Conservation (phyloP, 768 basidiomycete species). For the Phanerochaete carnosa region DNA sequence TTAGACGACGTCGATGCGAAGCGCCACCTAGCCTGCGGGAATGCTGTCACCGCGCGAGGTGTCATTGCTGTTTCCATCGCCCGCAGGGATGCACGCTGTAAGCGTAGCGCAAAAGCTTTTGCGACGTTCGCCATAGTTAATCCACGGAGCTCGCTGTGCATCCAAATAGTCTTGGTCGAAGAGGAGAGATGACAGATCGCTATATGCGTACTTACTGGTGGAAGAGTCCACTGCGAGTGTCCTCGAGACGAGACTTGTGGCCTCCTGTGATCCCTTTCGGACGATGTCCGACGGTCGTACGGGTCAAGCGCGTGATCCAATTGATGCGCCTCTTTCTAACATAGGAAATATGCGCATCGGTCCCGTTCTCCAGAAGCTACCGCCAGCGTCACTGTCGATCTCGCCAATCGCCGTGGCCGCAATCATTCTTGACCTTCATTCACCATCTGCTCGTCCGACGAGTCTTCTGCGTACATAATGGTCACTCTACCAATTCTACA, state of each 20-base stretch:
- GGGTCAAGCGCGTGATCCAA: no score
- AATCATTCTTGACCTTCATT: background rate
- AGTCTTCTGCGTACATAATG: constrained; percentile 23
- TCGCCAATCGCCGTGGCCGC: background rate
- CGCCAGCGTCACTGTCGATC: background rate
- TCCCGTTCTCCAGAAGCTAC: background rate
- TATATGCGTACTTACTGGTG: no score
- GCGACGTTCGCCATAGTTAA: background rate
- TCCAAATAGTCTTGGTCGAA: background rate
- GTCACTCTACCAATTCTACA: constrained; percentile 49
- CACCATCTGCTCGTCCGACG: background rate
- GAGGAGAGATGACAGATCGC: background rate
- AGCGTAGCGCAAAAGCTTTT: background rate
- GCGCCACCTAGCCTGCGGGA: background rate
- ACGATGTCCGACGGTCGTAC: background rate
- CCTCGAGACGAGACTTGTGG: no score
- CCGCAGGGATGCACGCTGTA: background rate
- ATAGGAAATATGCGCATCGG: background rate
- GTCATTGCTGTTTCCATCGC: background rate
- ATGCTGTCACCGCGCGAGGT: background rate
- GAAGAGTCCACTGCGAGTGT: no score
- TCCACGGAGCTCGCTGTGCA: no score
- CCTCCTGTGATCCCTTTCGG: background rate
- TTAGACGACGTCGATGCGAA: background rate
- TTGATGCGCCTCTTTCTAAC: background rate